phyloP scores from a whole-genome alignment of 352 stramenopile species.

The Globisporangium paroecandrum region DNA sequence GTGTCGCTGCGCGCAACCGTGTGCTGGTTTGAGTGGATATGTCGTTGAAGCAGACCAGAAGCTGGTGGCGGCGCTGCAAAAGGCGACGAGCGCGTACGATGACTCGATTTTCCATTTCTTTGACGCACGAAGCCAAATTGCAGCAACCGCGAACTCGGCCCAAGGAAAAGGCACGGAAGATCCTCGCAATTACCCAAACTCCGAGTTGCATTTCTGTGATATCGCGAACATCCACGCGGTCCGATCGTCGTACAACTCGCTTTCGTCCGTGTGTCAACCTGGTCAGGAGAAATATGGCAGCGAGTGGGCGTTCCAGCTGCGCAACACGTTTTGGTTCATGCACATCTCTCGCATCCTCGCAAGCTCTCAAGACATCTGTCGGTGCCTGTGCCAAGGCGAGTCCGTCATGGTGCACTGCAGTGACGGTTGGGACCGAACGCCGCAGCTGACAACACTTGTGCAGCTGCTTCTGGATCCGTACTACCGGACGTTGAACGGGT shows the following conservation, averaged over 20 bases:
- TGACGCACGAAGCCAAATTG: constrained; percentile 81
- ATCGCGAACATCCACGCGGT: constrained; percentile 99
- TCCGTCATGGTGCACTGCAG: constrained; percentile 98
- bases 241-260: constrained; percentile 81
- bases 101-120: constrained; percentile 86
- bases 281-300: constrained; percentile 67
- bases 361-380: constrained; percentile 92
- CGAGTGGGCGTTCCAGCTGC: constrained; percentile 87
- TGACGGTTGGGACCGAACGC: constrained; percentile 99
- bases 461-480: constrained; percentile 98
- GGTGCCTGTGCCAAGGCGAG: constrained; percentile 90
- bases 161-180: constrained; percentile 90
- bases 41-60: constrained; percentile 80
- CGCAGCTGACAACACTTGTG: constrained; percentile 93
- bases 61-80: constrained; percentile 68
- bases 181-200: constrained; percentile 93
- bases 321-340: constrained; percentile 97
- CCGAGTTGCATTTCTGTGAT: constrained; percentile 96
- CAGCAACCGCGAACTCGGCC: constrained; percentile 77
- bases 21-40: constrained; percentile 78
- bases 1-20: constrained; percentile 80
- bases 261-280: constrained; percentile 76
- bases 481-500: constrained; percentile 95
- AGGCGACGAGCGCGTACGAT: constrained; percentile 50
- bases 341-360: constrained; percentile 95